A percentile compares a stretch with the other conserved stretches of the same genome.
phyloP scores from a whole-genome alignment of 257 asterid genomes.

The Jacaranda mimosifolia region DNA sequence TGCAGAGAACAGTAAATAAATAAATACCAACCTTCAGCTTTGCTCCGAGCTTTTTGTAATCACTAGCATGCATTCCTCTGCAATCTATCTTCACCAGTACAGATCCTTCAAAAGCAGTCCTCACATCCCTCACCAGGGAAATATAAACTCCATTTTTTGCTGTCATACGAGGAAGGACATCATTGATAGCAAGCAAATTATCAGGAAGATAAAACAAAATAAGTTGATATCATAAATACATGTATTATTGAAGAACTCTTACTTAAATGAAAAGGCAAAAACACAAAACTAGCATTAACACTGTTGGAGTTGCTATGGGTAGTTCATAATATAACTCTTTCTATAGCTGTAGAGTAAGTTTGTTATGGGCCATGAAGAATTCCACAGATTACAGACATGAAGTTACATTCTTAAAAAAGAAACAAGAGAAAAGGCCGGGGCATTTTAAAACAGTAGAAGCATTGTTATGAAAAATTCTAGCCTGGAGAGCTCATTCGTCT shows the following conservation, averaged over 20 bases:
- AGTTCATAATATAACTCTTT: no score
- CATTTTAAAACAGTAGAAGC: no score
- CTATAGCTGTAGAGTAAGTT: no score
- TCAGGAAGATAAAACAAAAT: neutral
- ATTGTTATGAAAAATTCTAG: no score
- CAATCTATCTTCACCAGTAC: constrained; percentile 86
- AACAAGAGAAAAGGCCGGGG: no score
- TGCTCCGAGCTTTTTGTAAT: constrained; percentile 95
- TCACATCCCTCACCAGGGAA: constrained; percentile 79
- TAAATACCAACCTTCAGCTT: constrained; percentile 74
- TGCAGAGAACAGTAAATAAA: neutral
- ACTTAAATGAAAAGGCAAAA: neutral
- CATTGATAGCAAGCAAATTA: neutral
- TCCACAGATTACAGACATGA: no score
- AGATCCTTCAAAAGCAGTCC: constrained; percentile 91
- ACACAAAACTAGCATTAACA: no score
- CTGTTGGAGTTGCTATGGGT: no score
- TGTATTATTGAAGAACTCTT: neutral
- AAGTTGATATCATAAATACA: neutral
- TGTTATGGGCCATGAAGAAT: no score
- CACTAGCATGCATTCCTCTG: constrained; percentile 92
- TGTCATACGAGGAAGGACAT: constrained; percentile 28
- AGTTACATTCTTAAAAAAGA: no score
- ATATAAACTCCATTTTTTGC: constrained; percentile 92
- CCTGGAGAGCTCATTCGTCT: no score